A percentile compares a stretch with the other conserved stretches of the same genome.
These are phyloP conservation scores for Santalum album DNA, from an alignment of 164 flowering plant species.

Conservation along the genomic window DNA sequence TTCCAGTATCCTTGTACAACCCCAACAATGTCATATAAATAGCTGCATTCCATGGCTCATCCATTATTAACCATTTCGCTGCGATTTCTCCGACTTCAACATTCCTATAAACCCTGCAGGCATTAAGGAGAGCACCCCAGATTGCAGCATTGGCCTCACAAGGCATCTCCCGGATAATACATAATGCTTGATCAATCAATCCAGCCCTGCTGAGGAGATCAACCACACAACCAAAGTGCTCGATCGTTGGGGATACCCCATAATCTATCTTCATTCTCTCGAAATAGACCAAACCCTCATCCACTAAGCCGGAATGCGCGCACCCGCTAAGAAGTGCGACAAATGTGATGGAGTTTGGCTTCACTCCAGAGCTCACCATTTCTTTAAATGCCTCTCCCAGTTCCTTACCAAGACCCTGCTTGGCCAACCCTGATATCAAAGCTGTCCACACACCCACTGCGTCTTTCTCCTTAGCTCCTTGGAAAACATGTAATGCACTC, in stretches of 20 bases:
- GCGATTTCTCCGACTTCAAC: slow-evolving; percentile 21
- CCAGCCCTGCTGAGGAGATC: slow-evolving; percentile 32
- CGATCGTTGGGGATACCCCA: slow-evolving; percentile 22
- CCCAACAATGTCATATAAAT: slow-evolving; percentile 24
- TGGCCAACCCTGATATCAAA: slow-evolving; percentile 25
- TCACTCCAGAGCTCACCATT: slow-evolving; percentile 20
- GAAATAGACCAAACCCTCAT: slow-evolving; percentile 24
- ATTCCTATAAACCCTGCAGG: slow-evolving; percentile 25
- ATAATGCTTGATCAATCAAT: slow-evolving; percentile 18
- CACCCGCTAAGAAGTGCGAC: slow-evolving; percentile 29
- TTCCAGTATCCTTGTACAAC: slow-evolving; percentile 21
- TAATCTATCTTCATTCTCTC: slow-evolving; percentile 20
- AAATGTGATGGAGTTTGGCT: slow-evolving; percentile 19
- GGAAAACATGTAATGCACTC: slow-evolving; percentile 16
- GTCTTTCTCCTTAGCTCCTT: slow-evolving; percentile 12
- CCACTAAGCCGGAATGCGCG: slow-evolving; percentile 28
- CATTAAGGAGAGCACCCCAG: slow-evolving; percentile 28
- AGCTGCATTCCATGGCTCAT: slow-evolving; percentile 29
- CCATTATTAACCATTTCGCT: slow-evolving; percentile 13
- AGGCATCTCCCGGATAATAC: slow-evolving; percentile 18
- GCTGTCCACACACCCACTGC: slow-evolving; percentile 35
- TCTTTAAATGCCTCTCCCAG: slow-evolving; percentile 21
- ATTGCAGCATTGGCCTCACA: slow-evolving; percentile 28
- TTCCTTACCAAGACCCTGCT: slow-evolving; percentile 26
- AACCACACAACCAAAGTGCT: slow-evolving; percentile 32